Base-by-base conservation (phyloP, 768 basidiomycete species). In the Calocybe indica region DNA sequence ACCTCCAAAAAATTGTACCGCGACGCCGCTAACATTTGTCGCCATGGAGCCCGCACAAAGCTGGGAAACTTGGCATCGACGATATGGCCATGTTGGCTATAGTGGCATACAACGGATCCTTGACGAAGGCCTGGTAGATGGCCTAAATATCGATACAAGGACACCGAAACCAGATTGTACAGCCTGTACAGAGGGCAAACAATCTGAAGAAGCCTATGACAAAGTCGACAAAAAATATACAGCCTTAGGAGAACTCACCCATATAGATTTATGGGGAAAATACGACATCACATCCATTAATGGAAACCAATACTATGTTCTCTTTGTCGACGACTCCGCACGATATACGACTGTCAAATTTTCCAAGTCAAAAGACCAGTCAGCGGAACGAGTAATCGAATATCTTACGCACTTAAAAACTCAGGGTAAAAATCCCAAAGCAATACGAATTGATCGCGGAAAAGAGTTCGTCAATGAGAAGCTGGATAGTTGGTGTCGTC, bases 381-480 rank as follows among this genome's bases (percentile, higher is more conserved):
- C 49, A 1, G 55, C 58, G 31, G 28, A 39, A 1, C 33, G 28
- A 15, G 62, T 62, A 37, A 50, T 50, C 12, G 31, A 58, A 11
- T 61, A 59, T 36, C 50, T 60, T 37, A 55, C 58, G 4, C 59
- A 54, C 52, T 11, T 59, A 6, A 52, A 57, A 49, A 49, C 34
- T 11, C 62, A 66, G 12, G 42, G 46, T n/a, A 38, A 29, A 7
- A 36, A 13, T 32, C 45, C 56, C 41, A 57, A 58, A 34, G 38
- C 11, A 35, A 48, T 66, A 3, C 28, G 55, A 7, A 49, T 42
- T 6, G 58, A 68, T 46, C 33, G 49, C 15, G 65, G 66, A 7
- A 55, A 56, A 11, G 60, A 65, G 50, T 65, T 60, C 37, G 46
- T 48, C 29, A 56, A 48, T 15, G 44, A 61, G 3, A 37, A 56